Percentiles rank a stretch among this genome's conserved stretches.
Evolutionary conservation across 805 yeast genomes (phyloP).

Genomic region (Starmerella ratchasimensis): DNA sequence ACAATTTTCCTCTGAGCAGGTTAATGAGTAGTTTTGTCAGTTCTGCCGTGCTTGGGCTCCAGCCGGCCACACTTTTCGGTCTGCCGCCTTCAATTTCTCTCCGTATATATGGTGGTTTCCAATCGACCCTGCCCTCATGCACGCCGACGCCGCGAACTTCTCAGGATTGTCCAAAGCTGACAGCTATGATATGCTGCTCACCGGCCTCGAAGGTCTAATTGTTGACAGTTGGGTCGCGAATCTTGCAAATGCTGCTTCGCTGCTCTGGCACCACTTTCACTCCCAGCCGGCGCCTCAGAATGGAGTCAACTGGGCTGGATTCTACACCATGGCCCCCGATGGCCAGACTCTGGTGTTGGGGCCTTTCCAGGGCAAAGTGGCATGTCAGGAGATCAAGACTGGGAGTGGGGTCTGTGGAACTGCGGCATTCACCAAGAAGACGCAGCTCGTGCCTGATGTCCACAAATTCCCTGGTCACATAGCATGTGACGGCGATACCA

Average conservation of each 20-base stretch:
- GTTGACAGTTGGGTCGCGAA: slow-evolving; percentile 80
- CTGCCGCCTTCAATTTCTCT: too few species aligned
- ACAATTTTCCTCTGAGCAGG: too few species aligned
- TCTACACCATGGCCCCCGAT: slow-evolving; percentile 45
- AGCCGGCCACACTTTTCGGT: too few species aligned
- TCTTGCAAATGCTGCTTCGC: slow-evolving; percentile 70
- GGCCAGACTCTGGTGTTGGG: slow-evolving; percentile 51
- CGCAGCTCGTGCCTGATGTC: slow-evolving; percentile 72
- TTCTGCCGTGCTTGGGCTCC: too few species aligned
- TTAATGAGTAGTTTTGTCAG: too few species aligned
- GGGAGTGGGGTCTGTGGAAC: slow-evolving; percentile 90
- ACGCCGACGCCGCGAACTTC: slow-evolving; percentile 64
- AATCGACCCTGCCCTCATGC: too few species aligned
- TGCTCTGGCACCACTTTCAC: slow-evolving; percentile 78
- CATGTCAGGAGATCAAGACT: slow-evolving; percentile 67
- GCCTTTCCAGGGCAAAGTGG: slow-evolving; percentile 94
- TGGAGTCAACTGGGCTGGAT: slow-evolving; percentile 85
- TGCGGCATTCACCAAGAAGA: slow-evolving; percentile 45
- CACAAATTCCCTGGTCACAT: slow-evolving; percentile 78
- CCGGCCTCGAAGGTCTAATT: slow-evolving; percentile 52
- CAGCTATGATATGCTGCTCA: slow-evolving; percentile 42
- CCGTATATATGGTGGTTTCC: too few species aligned
- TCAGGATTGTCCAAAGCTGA: slow-evolving; percentile 31
- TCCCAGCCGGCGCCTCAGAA: slow-evolving; percentile 32
- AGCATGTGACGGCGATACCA: slow-evolving; percentile 92